Evolutionary conservation across 2,329 filamentous ascomycete species (phyloP).

Genomic region (Xylaria multiplex): DNA sequence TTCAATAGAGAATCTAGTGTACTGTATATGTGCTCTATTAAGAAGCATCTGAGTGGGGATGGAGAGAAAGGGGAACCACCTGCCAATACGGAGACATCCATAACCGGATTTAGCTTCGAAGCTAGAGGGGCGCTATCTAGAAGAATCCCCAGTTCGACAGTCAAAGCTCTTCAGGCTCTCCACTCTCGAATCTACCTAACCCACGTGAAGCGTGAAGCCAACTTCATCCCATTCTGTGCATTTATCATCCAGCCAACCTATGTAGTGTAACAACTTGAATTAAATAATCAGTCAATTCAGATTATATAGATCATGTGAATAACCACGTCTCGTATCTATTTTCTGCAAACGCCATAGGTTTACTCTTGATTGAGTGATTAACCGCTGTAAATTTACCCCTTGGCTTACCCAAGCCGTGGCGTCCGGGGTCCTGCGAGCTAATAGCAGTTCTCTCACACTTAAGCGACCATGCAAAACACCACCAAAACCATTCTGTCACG

Average conservation of each 20-base stretch:
- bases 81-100: constrained; percentile 25
- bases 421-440: constrained; percentile 34
- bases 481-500: constrained; percentile 64
- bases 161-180: constrained; percentile 15
- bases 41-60: constrained; percentile 25
- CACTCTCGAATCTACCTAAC: constrained; percentile 17
- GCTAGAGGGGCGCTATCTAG: constrained; percentile 11
- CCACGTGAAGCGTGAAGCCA: neutral
- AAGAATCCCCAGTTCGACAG: constrained; percentile 2
- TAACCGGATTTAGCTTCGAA: constrained; percentile 29
- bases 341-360: too few species aligned
- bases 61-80: constrained; percentile 25
- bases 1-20: constrained; percentile 9
- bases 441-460: constrained; percentile 35
- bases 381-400: neutral
- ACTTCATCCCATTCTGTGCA: neutral
- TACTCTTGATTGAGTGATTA: neutral
- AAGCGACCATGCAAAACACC: constrained; percentile 55
- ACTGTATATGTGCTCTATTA: constrained; percentile 25
- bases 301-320: neutral
- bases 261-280: neutral
- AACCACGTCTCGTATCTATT: neutral
- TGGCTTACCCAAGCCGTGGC: constrained; percentile 1
- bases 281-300: neutral
- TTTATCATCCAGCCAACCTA: neutral